These are phyloP conservation scores for Heliosperma pusillum DNA, from an alignment of 148 eudicot species.

Conservation along the genomic window DNA sequence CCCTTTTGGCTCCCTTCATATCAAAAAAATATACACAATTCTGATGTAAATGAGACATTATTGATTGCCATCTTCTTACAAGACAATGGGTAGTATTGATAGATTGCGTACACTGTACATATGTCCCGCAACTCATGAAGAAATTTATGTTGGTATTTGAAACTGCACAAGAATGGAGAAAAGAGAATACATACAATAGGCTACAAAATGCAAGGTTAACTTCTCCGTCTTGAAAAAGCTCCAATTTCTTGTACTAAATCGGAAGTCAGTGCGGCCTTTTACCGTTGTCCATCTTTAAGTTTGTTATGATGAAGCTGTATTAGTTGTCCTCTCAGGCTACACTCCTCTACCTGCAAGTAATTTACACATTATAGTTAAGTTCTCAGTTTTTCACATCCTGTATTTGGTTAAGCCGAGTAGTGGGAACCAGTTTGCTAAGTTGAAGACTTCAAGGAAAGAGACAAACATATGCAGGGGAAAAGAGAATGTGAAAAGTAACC, in stretches of 20 bases:
- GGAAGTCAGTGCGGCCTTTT: background rate
- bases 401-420: background rate
- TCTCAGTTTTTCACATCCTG: background rate
- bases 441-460: background rate
- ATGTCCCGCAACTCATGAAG: slow-evolving; percentile 6
- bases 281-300: slow-evolving; percentile 5
- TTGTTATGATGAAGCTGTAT: slow-evolving; percentile 39
- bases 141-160: background rate
- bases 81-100: background rate
- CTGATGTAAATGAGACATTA: background rate
- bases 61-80: too few species aligned
- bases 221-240: background rate
- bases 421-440: background rate
- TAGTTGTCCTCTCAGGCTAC: slow-evolving; percentile 65
- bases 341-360: slow-evolving; percentile 58
- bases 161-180: slow-evolving; percentile 18
- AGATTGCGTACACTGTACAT: slow-evolving; percentile 15
- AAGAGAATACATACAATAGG: slow-evolving; percentile 17
- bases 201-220: background rate
- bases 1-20: background rate
- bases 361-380: background rate
- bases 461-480: background rate
- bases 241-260: background rate
- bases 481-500: slow-evolving; percentile 27
- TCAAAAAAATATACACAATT: background rate